These are phyloP conservation scores for Neurospora sp. DNA, from an alignment of 495 filamentous ascomycete genomes.

Conservation along the genomic window DNA sequence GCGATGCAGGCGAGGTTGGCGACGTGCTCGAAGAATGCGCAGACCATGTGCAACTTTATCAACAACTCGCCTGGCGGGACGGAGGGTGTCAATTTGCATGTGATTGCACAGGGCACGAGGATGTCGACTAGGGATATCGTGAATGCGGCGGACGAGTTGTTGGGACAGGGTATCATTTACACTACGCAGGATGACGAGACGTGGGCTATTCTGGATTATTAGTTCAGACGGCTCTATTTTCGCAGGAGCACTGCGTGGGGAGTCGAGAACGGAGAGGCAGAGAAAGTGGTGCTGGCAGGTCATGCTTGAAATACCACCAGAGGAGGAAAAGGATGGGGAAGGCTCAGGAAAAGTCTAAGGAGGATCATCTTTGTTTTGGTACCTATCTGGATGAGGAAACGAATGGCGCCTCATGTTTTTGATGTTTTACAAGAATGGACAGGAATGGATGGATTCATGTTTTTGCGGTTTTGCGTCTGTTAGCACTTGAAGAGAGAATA, in stretches of 20 bases:
- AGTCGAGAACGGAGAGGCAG: neutral
- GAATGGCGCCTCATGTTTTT: neutral
- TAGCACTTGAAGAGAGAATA: neutral
- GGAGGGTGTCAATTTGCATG: slow-evolving; percentile 65
- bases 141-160: slow-evolving; percentile 67
- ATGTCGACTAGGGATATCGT: slow-evolving; percentile 58
- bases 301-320: neutral
- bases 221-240: neutral
- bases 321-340: neutral
- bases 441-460: neutral
- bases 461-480: neutral
- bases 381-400: neutral
- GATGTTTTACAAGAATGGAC: neutral
- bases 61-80: slow-evolving; percentile 53
- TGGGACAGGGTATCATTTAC: slow-evolving; percentile 65
- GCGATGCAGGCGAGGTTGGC: slow-evolving; percentile 27
- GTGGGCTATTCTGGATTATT: slow-evolving; percentile 62
- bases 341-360: neutral
- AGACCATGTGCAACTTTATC: slow-evolving; percentile 58
- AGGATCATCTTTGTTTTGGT: neutral
- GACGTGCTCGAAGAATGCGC: slow-evolving; percentile 44
- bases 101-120: slow-evolving; percentile 53
- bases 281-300: neutral
- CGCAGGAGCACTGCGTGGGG: neutral
- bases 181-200: slow-evolving; percentile 85